Evolutionary conservation across 148 eudicot genomes (phyloP).

Genomic region (Camellia japonica): DNA sequence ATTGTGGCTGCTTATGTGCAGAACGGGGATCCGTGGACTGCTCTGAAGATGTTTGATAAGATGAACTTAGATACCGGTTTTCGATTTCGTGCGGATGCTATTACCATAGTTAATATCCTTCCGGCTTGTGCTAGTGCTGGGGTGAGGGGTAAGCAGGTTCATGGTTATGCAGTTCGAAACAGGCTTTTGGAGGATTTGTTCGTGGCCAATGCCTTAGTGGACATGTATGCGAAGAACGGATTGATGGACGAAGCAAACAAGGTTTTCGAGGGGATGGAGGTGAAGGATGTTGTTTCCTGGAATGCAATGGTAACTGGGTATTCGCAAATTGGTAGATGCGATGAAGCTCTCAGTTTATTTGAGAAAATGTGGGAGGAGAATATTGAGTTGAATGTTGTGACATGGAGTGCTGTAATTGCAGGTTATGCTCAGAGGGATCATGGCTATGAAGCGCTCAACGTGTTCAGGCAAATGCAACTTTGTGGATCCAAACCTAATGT

Average conservation of each 20-base stretch:
- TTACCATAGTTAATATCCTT: slow-evolving; percentile 66
- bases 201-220: slow-evolving; percentile 67
- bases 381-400: slow-evolving; percentile 55
- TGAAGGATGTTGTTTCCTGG: slow-evolving; percentile 80
- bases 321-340: slow-evolving; percentile 57
- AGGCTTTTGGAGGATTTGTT: slow-evolving; percentile 50
- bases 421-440: slow-evolving; percentile 73
- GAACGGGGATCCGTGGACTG: slow-evolving; percentile 32
- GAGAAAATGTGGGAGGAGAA: slow-evolving; percentile 51
- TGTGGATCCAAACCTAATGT: slow-evolving; percentile 57
- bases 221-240: slow-evolving; percentile 73
- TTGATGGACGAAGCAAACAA: slow-evolving; percentile 52
- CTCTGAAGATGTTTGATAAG: slow-evolving; percentile 41
- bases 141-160: slow-evolving; percentile 48
- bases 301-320: slow-evolving; percentile 77
- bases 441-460: slow-evolving; percentile 60
- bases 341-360: slow-evolving; percentile 59
- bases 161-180: slow-evolving; percentile 45
- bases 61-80: slow-evolving; percentile 26
- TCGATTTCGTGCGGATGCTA: slow-evolving; percentile 38
- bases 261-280: slow-evolving; percentile 54
- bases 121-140: slow-evolving; percentile 53
- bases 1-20: slow-evolving; percentile 53
- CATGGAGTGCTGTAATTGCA: slow-evolving; percentile 85
- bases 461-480: slow-evolving; percentile 53